Conservation (phyloP, 2,329 filamentous ascomycete genomes). For the Scedosporium minutisporum region DNA sequence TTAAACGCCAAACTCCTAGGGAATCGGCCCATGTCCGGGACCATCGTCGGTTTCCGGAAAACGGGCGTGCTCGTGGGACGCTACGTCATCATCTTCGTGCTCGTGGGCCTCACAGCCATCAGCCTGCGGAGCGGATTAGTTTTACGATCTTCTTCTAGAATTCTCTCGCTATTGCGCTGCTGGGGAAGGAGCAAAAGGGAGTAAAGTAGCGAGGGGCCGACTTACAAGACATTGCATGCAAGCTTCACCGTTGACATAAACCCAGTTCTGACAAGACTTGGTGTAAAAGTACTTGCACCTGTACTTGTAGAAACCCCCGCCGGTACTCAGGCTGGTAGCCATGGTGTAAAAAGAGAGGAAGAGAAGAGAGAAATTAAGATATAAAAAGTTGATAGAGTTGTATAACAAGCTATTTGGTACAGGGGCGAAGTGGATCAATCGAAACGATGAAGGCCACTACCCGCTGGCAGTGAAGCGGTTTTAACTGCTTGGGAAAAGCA, state of each 20-base stretch:
- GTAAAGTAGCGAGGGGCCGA: conserved; percentile 3
- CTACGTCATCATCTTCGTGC: background rate
- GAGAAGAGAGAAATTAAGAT: background rate
- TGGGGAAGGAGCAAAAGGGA: background rate
- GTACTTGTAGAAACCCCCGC: conserved; percentile 41
- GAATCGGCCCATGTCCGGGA: background rate
- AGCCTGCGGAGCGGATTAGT: background rate
- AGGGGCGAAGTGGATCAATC: background rate
- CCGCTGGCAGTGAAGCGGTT: conserved; percentile 5
- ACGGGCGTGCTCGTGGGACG: background rate
- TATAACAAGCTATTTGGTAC: background rate
- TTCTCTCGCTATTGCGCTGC: background rate
- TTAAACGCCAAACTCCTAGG: background rate
- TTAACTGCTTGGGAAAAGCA: background rate
- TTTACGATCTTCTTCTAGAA: no score
- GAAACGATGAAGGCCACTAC: background rate
- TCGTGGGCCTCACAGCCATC: background rate
- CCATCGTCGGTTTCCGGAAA: background rate
- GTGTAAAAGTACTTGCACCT: conserved; percentile 45
- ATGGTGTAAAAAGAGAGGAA: background rate
- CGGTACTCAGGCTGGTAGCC: conserved; percentile 13
- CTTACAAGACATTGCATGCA: conserved; percentile 42
- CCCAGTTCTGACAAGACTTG: conserved; percentile 44
- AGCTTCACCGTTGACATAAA: conserved; percentile 40
- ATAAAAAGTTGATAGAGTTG: background rate